Percentiles rank a stretch among this genome's conserved stretches.
Evolutionary conservation across 176 grass and related monocot genomes (phyloP).

Genomic region (Poa annua): DNA sequence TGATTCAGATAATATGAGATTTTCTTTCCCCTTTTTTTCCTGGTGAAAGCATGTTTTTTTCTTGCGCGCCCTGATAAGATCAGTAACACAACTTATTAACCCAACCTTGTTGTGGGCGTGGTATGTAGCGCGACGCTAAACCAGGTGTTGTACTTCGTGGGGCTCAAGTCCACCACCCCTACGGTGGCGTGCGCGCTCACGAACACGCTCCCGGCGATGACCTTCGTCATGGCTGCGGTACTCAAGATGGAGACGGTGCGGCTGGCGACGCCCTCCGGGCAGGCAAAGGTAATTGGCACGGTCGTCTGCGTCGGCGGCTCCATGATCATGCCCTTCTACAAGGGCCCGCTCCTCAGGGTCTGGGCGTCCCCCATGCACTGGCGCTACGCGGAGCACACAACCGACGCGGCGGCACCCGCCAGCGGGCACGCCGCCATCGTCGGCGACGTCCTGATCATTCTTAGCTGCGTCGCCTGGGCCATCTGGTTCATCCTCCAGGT

Average conservation of each 20-base stretch:
- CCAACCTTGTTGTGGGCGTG: not conserved
- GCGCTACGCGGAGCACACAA: slow-evolving; percentile 63
- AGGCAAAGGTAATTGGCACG: slow-evolving; percentile 73
- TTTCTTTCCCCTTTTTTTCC: not conserved
- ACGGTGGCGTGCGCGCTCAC: slow-evolving; percentile 79
- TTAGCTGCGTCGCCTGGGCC: slow-evolving; percentile 74
- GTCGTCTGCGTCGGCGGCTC: slow-evolving; percentile 75
- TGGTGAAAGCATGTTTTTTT: not conserved
- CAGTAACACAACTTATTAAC: not conserved
- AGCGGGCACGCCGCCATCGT: not conserved
- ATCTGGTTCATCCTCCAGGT: slow-evolving; percentile 91
- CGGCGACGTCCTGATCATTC: slow-evolving; percentile 71
- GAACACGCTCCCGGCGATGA: slow-evolving; percentile 87
- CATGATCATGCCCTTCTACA: slow-evolving; percentile 96
- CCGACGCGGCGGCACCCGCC: slow-evolving; percentile 11
- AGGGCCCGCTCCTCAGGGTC: slow-evolving; percentile 54
- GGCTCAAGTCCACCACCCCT: slow-evolving; percentile 78
- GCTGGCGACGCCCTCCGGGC: slow-evolving; percentile 39
- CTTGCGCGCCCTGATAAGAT: not conserved
- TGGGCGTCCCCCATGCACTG: slow-evolving; percentile 70
- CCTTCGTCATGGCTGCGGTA: slow-evolving; percentile 77
- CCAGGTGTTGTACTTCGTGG: slow-evolving; percentile 81
- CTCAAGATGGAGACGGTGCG: slow-evolving; percentile 65
- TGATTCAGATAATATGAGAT: slow-evolving; percentile 41
- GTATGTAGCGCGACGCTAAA: slow-evolving; percentile 66